Conservation (phyloP, 257 asterid genomes). For the Nicotiana benthamiana region DNA sequence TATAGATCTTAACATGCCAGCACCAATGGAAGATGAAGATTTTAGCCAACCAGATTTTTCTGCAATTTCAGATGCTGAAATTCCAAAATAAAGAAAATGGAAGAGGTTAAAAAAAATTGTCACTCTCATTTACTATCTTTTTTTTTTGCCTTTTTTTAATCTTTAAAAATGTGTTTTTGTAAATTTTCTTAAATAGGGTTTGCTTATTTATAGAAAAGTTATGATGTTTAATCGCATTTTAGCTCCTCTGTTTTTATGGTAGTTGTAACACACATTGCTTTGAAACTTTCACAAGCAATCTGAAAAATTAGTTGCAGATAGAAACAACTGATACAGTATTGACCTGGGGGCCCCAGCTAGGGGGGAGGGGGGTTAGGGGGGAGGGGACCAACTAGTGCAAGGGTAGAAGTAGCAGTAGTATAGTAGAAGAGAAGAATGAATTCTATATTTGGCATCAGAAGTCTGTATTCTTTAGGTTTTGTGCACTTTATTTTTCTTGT, state of each 20-base stretch:
- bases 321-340: conserved; percentile 9
- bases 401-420: background rate
- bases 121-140: background rate
- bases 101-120: background rate
- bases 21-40: conserved; percentile 32
- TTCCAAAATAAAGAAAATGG: background rate
- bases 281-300: conserved; percentile 6
- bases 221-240: background rate
- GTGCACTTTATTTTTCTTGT: background rate
- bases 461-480: background rate
- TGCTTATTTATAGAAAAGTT: background rate
- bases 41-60: conserved; percentile 5
- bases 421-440: conserved; percentile 3
- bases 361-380: background rate
- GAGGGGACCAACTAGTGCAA: background rate
- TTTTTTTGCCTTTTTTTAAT: background rate
- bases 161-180: background rate
- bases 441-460: background rate
- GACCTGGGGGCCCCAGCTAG: background rate
- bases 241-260: background rate
- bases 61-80: conserved; percentile 17
- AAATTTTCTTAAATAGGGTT: background rate
- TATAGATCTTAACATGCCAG: conserved; percentile 44
- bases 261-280: conserved; percentile 13
- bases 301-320: conserved; percentile 6